Percentiles rank a stretch among this genome's conserved stretches.
Evolutionary conservation across 2,329 filamentous ascomycete genomes (phyloP).

Genomic region (Aspergillus oerlinghausenensis): DNA sequence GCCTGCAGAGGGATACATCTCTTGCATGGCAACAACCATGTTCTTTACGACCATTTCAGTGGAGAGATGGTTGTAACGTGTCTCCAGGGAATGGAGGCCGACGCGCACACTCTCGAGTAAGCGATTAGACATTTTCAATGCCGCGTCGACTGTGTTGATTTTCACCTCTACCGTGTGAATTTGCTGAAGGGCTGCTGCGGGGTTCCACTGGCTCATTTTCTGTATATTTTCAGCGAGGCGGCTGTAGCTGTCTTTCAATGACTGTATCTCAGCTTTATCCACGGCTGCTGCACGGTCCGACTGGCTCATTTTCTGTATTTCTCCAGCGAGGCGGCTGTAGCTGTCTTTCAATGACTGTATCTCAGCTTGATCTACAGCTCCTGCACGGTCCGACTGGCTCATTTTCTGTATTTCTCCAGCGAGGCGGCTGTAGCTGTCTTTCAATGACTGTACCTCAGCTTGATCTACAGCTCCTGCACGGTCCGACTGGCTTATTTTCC

Average conservation of each 20-base stretch:
- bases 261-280: not conserved
- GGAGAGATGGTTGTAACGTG: conserved; percentile 48
- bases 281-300: not conserved
- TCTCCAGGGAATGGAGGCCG: conserved; percentile 39
- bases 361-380: not conserved
- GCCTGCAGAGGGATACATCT: conserved; percentile 32
- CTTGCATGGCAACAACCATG: conserved; percentile 31
- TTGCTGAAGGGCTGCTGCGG: not conserved
- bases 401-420: not conserved
- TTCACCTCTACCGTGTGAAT: conserved; percentile 2
- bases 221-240: not conserved
- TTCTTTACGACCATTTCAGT: conserved; percentile 33
- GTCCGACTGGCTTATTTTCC: not conserved
- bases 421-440: not conserved
- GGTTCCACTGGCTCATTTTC: not conserved
- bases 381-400: not conserved
- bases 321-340: not conserved
- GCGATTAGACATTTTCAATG: conserved; percentile 4
- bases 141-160: not conserved
- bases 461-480: not conserved
- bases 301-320: not conserved
- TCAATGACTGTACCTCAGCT: not conserved
- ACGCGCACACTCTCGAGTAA: conserved; percentile 14
- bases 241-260: not conserved
- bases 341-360: not conserved